Evolutionary conservation across 805 yeast genomes (phyloP).

Genomic region (Jamesozyma hellenica): DNA sequence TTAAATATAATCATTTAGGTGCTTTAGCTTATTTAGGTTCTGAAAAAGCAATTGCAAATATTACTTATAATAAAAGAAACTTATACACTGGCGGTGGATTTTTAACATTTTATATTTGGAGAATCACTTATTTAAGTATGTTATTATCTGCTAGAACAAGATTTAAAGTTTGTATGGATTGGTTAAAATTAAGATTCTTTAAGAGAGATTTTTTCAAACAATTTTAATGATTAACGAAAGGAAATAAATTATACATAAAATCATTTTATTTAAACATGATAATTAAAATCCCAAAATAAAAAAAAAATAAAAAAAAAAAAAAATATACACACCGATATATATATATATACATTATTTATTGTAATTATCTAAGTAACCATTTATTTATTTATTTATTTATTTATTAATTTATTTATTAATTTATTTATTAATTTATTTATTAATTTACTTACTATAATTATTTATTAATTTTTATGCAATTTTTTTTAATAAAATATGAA

Average conservation of each 20-base stretch:
- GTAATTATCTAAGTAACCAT: neutral
- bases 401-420: slow-evolving; percentile 1
- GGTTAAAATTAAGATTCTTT: slow-evolving; percentile 79
- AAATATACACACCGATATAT: no score
- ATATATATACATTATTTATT: neutral
- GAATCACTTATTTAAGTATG: slow-evolving; percentile 84
- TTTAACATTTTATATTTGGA: slow-evolving; percentile 85
- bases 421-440: neutral
- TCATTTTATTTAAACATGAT: no score
- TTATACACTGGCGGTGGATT: slow-evolving; percentile 81
- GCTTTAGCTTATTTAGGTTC: slow-evolving; percentile 88
- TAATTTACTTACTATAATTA: neutral
- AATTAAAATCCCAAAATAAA: no score
- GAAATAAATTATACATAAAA: no score
- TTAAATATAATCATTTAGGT: slow-evolving; percentile 81
- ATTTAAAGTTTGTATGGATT: slow-evolving; percentile 74
- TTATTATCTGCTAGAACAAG: slow-evolving; percentile 79
- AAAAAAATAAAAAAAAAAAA: neutral
- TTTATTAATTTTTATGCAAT: neutral
- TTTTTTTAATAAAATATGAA: no score
- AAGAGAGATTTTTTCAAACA: slow-evolving; percentile 92
- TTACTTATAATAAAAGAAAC: slow-evolving; percentile 68
- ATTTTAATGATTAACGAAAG: slow-evolving; percentile 27
- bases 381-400: neutral
- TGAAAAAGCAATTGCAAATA: slow-evolving; percentile 89